A percentile compares a stretch with the other conserved stretches of the same genome.
phyloP scores from a whole-genome alignment of 2,329 filamentous ascomycete species.

The Coniochaeta prunicola region DNA sequence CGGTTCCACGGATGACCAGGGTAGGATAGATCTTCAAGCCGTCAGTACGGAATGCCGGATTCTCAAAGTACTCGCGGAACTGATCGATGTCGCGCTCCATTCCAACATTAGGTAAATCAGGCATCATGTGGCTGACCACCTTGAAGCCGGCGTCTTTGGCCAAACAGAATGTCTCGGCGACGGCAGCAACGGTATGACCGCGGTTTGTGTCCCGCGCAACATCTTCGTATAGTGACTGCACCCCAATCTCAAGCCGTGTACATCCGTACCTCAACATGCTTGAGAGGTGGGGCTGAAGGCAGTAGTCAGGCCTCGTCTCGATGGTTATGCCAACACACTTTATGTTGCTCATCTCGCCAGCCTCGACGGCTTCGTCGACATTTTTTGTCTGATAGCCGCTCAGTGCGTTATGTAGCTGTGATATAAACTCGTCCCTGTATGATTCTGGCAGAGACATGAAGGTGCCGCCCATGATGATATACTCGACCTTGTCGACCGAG shows the following conservation, averaged over 20 bases:
- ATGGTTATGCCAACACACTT: constrained; percentile 99
- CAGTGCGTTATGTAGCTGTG: constrained; percentile 91
- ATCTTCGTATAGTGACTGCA: constrained; percentile 95
- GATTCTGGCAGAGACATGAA: constrained; percentile 93
- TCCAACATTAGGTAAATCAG: constrained; percentile 92
- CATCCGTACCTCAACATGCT: constrained; percentile 98
- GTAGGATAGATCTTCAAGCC: constrained; percentile 98
- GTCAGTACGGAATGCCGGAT: constrained; percentile 90
- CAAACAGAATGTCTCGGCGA: constrained; percentile 94
- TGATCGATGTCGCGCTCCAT: constrained; percentile 98
- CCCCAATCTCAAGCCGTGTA: constrained; percentile 87
- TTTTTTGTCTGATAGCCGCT: constrained; percentile 92
- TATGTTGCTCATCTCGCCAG: constrained; percentile 91
- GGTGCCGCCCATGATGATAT: constrained; percentile 99
- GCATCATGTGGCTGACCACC: constrained; percentile 99
- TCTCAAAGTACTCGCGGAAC: constrained; percentile 97
- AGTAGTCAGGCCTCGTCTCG: constrained; percentile 95
- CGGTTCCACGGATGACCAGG: constrained; percentile 91
- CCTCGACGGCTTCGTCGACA: constrained; percentile 90
- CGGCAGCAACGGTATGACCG: constrained; percentile 89
- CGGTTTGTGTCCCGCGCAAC: constrained; percentile 97
- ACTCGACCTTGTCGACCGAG: constrained; percentile 98
- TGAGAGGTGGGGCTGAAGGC: constrained; percentile 86
- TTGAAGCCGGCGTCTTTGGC: constrained; percentile 98
- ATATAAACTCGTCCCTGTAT: constrained; percentile 90